Evolutionary conservation across 306 rosid genomes (phyloP).

Genomic region (Cucurbita ficifolia): DNA sequence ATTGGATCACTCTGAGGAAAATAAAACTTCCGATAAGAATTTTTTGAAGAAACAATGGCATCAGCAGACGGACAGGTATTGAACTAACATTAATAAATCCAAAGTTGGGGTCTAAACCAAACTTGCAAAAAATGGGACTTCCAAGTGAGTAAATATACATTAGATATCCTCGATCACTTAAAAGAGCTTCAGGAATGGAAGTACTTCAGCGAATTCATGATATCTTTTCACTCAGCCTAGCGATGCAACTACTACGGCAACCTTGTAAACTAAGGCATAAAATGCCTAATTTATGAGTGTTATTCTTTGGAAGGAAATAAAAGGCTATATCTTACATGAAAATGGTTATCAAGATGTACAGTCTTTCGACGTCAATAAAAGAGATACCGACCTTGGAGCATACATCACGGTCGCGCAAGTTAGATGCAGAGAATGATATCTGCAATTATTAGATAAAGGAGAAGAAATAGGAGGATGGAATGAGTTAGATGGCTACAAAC

Average conservation of each 20-base stretch:
- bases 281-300: not conserved
- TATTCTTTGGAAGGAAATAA: not conserved
- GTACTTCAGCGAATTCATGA: not conserved
- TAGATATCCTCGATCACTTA: not conserved
- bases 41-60: conserved; percentile 7
- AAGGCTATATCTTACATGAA: not conserved
- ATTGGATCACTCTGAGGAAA: conserved; percentile 82
- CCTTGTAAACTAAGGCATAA: not conserved
- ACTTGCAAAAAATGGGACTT: not conserved
- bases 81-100: not conserved
- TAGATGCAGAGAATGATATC: conserved; percentile 73
- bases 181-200: not conserved
- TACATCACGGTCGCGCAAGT: conserved; percentile 71
- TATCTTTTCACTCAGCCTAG: not conserved
- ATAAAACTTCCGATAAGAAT: not conserved
- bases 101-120: not conserved
- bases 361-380: not conserved
- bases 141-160: not conserved
- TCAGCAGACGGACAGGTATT: not conserved
- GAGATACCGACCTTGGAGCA: conserved; percentile 70
- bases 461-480: not conserved
- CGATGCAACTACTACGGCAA: not conserved
- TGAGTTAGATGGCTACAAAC: not conserved
- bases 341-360: not conserved
- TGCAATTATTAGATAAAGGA: conserved; percentile 12